These are phyloP conservation scores for Hordeum vulgare DNA, from an alignment of 176 grass and related monocot genomes.

Conservation along the genomic window DNA sequence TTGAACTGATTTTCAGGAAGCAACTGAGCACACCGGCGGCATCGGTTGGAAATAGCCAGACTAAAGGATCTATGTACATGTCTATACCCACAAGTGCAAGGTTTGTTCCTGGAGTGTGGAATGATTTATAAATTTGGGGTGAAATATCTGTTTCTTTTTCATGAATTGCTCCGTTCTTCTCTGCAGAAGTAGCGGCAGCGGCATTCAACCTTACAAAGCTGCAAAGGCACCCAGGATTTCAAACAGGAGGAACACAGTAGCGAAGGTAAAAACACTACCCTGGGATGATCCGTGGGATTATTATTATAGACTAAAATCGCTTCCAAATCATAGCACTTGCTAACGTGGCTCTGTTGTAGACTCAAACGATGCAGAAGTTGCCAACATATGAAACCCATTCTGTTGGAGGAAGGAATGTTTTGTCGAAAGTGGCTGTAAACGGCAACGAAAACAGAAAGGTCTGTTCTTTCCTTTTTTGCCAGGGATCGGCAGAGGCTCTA, in stretches of 20 bases:
- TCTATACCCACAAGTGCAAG: constrained; percentile 31
- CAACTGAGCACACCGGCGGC: constrained; percentile 6
- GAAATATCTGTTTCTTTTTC: background rate
- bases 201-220: background rate
- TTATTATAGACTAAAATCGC: background rate
- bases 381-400: background rate
- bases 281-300: background rate
- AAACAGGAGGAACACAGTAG: background rate
- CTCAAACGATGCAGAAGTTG: constrained; percentile 13
- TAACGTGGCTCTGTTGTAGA: constrained; percentile 14
- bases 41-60: constrained; percentile 7
- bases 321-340: background rate
- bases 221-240: constrained; percentile 24
- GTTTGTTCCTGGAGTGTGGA: background rate
- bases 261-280: constrained; percentile 19
- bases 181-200: constrained; percentile 33
- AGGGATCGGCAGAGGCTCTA: background rate
- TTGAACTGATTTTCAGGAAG: constrained; percentile 40
- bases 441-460: constrained; percentile 32
- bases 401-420: background rate
- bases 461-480: background rate
- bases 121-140: background rate
- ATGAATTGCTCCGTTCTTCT: constrained; percentile 2
- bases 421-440: background rate
- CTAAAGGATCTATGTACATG: background rate